phyloP scores from a whole-genome alignment of 495 filamentous ascomycete genomes.

The Parachaetomium inaequale region DNA sequence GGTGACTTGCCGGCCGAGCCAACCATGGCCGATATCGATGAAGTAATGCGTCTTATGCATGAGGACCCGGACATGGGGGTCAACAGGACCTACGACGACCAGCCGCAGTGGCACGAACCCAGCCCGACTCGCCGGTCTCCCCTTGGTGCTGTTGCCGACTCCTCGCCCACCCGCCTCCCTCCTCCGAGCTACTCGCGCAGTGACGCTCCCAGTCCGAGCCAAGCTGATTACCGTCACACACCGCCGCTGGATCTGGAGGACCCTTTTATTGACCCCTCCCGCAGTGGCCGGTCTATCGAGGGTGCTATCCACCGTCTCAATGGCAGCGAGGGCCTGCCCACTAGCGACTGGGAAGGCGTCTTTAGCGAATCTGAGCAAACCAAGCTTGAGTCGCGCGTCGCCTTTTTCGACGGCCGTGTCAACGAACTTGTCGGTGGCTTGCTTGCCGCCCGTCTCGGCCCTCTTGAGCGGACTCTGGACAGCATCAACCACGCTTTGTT shows the following conservation, averaged over 20 bases:
- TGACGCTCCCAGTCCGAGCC: conserved; percentile 74
- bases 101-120: conserved; percentile 42
- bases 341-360: conserved; percentile 88
- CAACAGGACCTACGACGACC: conserved; percentile 53
- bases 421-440: conserved; percentile 77
- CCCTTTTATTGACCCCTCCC: conserved; percentile 44
- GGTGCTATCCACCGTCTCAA: conserved; percentile 65
- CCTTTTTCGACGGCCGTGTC: conserved; percentile 85
- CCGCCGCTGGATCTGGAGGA: conserved; percentile 45
- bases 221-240: conserved; percentile 38
- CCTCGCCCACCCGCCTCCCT: conserved; percentile 55
- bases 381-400: conserved; percentile 66
- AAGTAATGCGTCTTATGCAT: conserved; percentile 78
- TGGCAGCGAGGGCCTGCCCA: conserved; percentile 58
- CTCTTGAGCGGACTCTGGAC: conserved; percentile 72
- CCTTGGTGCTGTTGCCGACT: conserved; percentile 38
- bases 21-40: conserved; percentile 78
- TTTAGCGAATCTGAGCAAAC: conserved; percentile 77
- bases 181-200: conserved; percentile 57
- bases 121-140: conserved; percentile 39
- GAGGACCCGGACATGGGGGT: conserved; percentile 67
- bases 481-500: conserved; percentile 67
- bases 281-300: conserved; percentile 40
- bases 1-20: conserved; percentile 39
- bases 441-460: conserved; percentile 69